These are phyloP conservation scores for Xylariaceae sp. DNA, from an alignment of 2,329 filamentous ascomycete species.

Conservation along the genomic window DNA sequence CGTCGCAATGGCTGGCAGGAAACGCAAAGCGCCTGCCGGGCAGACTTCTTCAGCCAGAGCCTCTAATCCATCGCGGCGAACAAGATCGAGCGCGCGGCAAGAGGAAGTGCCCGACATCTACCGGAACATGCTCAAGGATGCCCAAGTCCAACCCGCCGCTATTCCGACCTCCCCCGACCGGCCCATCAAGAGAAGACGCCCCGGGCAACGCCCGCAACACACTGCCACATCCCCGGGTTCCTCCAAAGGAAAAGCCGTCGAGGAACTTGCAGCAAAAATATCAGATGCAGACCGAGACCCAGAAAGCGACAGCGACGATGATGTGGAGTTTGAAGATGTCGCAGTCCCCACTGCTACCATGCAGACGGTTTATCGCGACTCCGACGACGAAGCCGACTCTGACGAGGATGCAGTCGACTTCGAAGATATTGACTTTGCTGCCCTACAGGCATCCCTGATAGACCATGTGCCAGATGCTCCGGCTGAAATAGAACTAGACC, in stretches of 20 bases:
- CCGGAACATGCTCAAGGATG: constrained; percentile 48
- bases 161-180: constrained; percentile 32
- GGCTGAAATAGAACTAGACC: constrained; percentile 49
- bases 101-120: constrained; percentile 41
- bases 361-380: constrained; percentile 51
- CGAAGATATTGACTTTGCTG: constrained; percentile 48
- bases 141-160: constrained; percentile 36
- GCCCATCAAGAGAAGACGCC: constrained; percentile 42
- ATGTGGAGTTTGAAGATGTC: constrained; percentile 51
- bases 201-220: constrained; percentile 33
- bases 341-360: constrained; percentile 45
- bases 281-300: constrained; percentile 19
- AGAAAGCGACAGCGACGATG: constrained; percentile 39
- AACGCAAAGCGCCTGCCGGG: constrained; percentile 23
- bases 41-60: constrained; percentile 17
- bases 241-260: neutral
- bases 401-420: constrained; percentile 44
- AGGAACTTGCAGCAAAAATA: neutral
- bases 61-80: constrained; percentile 19
- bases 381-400: constrained; percentile 42
- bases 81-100: constrained; percentile 25
- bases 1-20: constrained; percentile 28
- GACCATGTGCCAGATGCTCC: constrained; percentile 25
- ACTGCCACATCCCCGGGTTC: constrained; percentile 11
- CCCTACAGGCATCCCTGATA: constrained; percentile 16